Conservation (phyloP, 2,329 filamentous ascomycete genomes). For the Didymella arachidicola region DNA sequence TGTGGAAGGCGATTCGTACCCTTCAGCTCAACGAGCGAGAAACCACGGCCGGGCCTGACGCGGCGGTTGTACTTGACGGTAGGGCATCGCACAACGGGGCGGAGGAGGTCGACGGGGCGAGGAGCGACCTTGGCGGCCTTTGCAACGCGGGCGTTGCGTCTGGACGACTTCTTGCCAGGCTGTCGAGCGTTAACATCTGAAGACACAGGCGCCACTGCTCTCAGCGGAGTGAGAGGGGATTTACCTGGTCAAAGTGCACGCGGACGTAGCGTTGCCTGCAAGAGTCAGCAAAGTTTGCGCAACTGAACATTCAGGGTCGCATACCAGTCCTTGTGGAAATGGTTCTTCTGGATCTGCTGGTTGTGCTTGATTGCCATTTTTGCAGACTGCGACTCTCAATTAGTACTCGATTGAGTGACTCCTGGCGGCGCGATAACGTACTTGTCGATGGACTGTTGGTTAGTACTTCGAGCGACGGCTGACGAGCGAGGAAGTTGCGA, state of each 20-base stretch:
- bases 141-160: slow-evolving; percentile 87
- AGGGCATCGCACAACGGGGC: slow-evolving; percentile 96
- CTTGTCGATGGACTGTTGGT: slow-evolving; percentile 45
- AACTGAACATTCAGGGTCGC: slow-evolving; percentile 20
- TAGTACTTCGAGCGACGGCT: slow-evolving; percentile 37
- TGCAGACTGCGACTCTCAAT: slow-evolving; percentile 38
- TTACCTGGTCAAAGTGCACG: slow-evolving; percentile 99
- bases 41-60: slow-evolving; percentile 94
- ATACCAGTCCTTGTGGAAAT: slow-evolving; percentile 68
- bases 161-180: slow-evolving; percentile 95
- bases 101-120: slow-evolving; percentile 95
- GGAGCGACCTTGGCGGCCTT: slow-evolving; percentile 97
- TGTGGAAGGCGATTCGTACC: slow-evolving; percentile 60
- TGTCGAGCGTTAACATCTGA: slow-evolving; percentile 56
- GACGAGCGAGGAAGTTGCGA: slow-evolving; percentile 26
- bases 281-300: slow-evolving; percentile 30
- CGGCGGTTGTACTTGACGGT: slow-evolving; percentile 99
- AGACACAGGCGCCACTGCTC: slow-evolving; percentile 61
- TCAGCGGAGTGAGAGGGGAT: slow-evolving; percentile 60
- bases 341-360: slow-evolving; percentile 97
- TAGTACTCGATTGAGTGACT: slow-evolving; percentile 18
- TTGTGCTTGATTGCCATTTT: slow-evolving; percentile 97
- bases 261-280: slow-evolving; percentile 94
- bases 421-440: slow-evolving; percentile 27
- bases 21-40: slow-evolving; percentile 98